These are phyloP conservation scores for Jamesozyma hellenica DNA, from an alignment of 805 yeast species.

Conservation along the genomic window DNA sequence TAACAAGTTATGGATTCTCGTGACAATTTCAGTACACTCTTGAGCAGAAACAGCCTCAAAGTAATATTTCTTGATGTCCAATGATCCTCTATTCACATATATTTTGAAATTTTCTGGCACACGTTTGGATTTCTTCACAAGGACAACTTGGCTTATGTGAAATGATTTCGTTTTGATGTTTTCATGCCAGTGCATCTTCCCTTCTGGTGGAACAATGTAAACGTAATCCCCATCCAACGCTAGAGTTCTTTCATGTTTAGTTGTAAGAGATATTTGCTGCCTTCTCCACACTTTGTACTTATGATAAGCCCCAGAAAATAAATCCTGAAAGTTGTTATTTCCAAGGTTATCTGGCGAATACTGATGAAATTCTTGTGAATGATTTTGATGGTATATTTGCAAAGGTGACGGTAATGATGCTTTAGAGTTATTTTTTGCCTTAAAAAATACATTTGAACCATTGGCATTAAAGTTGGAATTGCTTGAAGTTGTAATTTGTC, in stretches of 20 bases:
- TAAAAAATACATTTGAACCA: slow-evolving; percentile 23
- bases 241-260: slow-evolving; percentile 66
- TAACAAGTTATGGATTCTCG: slow-evolving; percentile 50
- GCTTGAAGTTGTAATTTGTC: slow-evolving; percentile 11
- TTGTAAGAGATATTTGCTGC: slow-evolving; percentile 71
- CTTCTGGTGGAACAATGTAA: slow-evolving; percentile 71
- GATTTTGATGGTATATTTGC: slow-evolving; percentile 11
- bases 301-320: slow-evolving; percentile 50
- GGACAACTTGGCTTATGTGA: slow-evolving; percentile 67
- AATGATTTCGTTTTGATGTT: slow-evolving; percentile 76
- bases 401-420: slow-evolving; percentile 22
- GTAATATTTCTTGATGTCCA: slow-evolving; percentile 73
- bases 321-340: slow-evolving; percentile 20
- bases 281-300: slow-evolving; percentile 84
- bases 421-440: slow-evolving; percentile 28
- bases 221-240: slow-evolving; percentile 93
- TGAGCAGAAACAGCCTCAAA: slow-evolving; percentile 58
- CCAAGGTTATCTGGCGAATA: slow-evolving; percentile 9
- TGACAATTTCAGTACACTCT: slow-evolving; percentile 66
- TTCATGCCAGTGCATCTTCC: slow-evolving; percentile 65
- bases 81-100: slow-evolving; percentile 51
- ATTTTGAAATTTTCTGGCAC: slow-evolving; percentile 75
- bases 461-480: slow-evolving; percentile 8
- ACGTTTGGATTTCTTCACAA: slow-evolving; percentile 67
- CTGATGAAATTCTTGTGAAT: slow-evolving; percentile 5